These are phyloP conservation scores for Pseudogymnoascus sp. DNA, from an alignment of 2,329 filamentous ascomycete genomes.

Conservation along the genomic window DNA sequence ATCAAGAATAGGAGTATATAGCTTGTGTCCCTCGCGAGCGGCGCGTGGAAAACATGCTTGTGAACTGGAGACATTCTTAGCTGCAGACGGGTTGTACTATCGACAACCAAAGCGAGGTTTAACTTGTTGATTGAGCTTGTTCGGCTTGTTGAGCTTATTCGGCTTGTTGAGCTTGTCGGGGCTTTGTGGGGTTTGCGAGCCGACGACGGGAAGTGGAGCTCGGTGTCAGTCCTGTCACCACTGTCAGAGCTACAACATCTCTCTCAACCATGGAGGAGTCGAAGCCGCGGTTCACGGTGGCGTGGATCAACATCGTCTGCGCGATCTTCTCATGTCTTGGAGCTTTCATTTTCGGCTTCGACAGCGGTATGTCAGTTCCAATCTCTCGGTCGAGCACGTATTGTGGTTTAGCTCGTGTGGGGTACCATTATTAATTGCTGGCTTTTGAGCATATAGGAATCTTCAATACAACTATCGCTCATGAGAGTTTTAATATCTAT, in stretches of 20 bases:
- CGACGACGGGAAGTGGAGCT: not conserved
- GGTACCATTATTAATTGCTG: not conserved
- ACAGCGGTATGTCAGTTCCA: not conserved
- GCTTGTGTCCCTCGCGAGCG: not conserved
- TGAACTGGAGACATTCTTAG: not conserved
- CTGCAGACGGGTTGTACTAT: not conserved
- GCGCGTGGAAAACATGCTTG: not conserved
- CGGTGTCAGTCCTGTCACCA: not conserved
- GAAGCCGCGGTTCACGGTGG: conserved; percentile 10
- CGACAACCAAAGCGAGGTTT: not conserved
- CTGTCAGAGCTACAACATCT: not conserved
- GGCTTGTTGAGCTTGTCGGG: not conserved
- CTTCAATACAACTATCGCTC: conserved; percentile 30
- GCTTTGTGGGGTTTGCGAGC: not conserved
- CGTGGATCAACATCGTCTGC: conserved; percentile 11
- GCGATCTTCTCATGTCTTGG: conserved; percentile 10
- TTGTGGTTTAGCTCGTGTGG: not conserved
- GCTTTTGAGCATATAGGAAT: conserved; percentile 18
- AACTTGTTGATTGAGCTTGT: not conserved
- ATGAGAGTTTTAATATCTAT: conserved; percentile 28
- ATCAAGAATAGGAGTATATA: conserved; percentile 9
- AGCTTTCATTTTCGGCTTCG: conserved; percentile 4
- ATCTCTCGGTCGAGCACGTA: not conserved
- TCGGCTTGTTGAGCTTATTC: not conserved
- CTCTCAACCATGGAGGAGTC: not conserved